Evolutionary conservation across 305 asterid species (phyloP).

Genomic region (Solanum hybrid): DNA sequence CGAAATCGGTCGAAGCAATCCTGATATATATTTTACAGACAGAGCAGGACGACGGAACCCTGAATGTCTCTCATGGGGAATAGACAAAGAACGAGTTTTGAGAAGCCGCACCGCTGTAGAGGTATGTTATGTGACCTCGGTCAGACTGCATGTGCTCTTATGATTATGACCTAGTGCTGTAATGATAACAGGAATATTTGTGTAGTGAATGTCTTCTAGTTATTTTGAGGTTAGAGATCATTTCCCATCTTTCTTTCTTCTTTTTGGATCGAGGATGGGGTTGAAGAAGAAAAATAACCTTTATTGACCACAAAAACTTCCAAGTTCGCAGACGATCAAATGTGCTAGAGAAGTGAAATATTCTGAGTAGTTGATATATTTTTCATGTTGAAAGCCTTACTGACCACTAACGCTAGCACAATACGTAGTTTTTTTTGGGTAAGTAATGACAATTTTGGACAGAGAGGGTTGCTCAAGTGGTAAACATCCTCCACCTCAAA

Average conservation of each 20-base stretch:
- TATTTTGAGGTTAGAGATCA: not conserved
- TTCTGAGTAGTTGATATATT: not conserved
- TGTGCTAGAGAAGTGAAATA: not conserved
- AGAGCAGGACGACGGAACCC: constrained; percentile 50
- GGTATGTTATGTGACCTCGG: constrained; percentile 24
- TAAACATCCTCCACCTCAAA: not conserved
- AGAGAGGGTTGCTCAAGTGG: not conserved
- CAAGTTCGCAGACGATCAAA: not conserved
- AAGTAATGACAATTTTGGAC: not conserved
- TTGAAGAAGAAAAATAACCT: not conserved
- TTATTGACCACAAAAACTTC: not conserved
- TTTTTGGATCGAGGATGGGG: not conserved
- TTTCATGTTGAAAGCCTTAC: not conserved
- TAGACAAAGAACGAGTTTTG: constrained; percentile 71
- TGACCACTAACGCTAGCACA: not conserved
- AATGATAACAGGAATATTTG: not conserved
- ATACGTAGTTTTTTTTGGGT: not conserved
- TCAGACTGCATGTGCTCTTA: not conserved
- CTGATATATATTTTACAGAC: constrained; percentile 73
- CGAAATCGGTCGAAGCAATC: constrained; percentile 48
- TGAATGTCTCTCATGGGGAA: constrained; percentile 88
- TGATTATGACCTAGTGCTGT: not conserved
- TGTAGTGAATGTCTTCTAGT: not conserved
- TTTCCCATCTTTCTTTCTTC: not conserved
- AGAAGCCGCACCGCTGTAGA: constrained; percentile 68